Evolutionary conservation across 305 asterid genomes (phyloP), one percentile per base, ranked within the genome.

Genomic region (Caryopteris hybrid): DNA sequence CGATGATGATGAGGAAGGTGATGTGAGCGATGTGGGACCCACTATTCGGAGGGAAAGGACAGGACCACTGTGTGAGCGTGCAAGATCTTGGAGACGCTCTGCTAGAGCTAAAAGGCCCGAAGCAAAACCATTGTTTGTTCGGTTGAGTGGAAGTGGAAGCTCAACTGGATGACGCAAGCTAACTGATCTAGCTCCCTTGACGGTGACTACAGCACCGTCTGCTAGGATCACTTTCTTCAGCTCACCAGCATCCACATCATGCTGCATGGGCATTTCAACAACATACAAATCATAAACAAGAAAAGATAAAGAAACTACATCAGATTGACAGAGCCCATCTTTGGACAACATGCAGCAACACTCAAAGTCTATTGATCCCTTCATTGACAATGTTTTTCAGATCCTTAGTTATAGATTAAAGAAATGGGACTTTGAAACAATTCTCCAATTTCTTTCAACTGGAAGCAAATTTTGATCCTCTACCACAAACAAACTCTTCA

Each of bases 121-220:
- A 25, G 99, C 99, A 36, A 90, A 88, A 47, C 67, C 79, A 33
- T 36, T 80, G 29, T 48, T 61, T 0, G 92, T 79, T 62, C 81
- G 81, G 53, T 93, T 93, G 7, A 93, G 76, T 23, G 99, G 97
- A 47, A 93, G 95, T 3, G 96, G 95, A 39, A 93, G 88, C 79
- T 88, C 91, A 20, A 93, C 56, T 5, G 97, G 92, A 51, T 88
- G 94, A 3, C 96, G 95, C 22, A 93, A 55, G 85, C 96, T 87
- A n/a, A 93, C 97, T 20, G 97, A 93, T 75, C 95, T 79, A 45
- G 99, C 99, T 69, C 99, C 97, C 84, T 87, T 93, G 4, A 93
- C 90, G 0, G 97, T 93, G 74, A 93, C 96, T 21, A 88, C 95
- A 1, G 96, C 96, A 6, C 97, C 99, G 29, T 93, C 97, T 8